Evolutionary conservation across 2,329 filamentous ascomycete species (phyloP), one percentile per base, ranked within the genome.

Genomic region (Ophiocordyceps camponoti-leonardi): DNA sequence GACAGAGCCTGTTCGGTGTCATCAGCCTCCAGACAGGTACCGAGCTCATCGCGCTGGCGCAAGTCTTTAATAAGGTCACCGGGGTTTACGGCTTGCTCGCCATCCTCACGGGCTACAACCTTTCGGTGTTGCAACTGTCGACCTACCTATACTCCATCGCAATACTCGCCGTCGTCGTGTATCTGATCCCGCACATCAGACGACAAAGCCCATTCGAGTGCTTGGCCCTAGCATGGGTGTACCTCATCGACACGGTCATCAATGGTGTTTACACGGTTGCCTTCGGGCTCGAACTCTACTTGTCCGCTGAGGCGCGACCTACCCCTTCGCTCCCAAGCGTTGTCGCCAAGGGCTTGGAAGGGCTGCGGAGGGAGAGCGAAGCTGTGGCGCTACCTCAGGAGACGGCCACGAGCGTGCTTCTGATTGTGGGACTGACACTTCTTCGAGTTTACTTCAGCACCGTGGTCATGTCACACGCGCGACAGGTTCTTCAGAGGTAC

Each of bases 11-110:
- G 61, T 75, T 94, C 52, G 86, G 85, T 59, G 69, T 87, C 57
- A 82, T 94, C 69, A 85, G 83, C 58, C 78, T 95, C 46, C 83
- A 86, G 55, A 90, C 85, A 31, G 88, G 86, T 53, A 81, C 85
- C 42, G 86, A 92, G 54, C 74, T 95, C 56, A 86, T 94, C 56
- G 80, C 83, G 5, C 72, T 92, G 49, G 79, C 83, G 12, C 76
- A 94, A 51, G 72, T 93, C 46, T 81, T 95, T 67, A 95, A 95
- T 72, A 94, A 94, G 64, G 77, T 88, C 53, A 90, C 86, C 44
- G 88, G 87, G 47, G 71, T 94, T 53, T 95, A 94, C 64, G 88
- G 88, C 52, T 72, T 95, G 41, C 80, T 95, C 53, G 87, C 88
- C 48, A 75, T 94, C 53, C 70, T 94, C 51, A 94, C 88, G 22